These are phyloP conservation scores for Collybia sordida DNA, from an alignment of 768 basidiomycete species.

Conservation along the genomic window DNA sequence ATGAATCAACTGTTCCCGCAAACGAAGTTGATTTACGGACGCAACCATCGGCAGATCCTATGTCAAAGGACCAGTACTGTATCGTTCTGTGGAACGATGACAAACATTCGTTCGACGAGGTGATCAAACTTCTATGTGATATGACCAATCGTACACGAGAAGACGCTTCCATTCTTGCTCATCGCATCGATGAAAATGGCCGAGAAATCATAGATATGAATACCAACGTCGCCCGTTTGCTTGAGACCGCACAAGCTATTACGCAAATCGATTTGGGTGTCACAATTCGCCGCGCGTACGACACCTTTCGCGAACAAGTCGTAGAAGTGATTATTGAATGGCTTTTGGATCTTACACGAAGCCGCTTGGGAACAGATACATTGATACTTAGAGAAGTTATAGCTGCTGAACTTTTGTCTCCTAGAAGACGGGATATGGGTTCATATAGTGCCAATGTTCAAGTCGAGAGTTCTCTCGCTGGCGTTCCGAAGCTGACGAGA, in stretches of 20 bases:
- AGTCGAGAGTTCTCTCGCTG: slow-evolving; percentile 33
- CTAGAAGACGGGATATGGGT: slow-evolving; percentile 53
- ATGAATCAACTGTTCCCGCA: slow-evolving; percentile 67
- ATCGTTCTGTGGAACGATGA: slow-evolving; percentile 96
- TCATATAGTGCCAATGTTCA: slow-evolving; percentile 39
- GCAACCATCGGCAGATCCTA: slow-evolving; percentile 76
- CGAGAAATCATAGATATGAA: slow-evolving; percentile 84
- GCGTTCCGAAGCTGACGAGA: slow-evolving; percentile 44
- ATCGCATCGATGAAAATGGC: slow-evolving; percentile 74
- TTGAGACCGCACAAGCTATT: slow-evolving; percentile 79
- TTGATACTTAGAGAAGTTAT: slow-evolving; percentile 72
- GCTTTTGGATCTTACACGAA: slow-evolving; percentile 78
- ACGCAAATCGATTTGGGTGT: slow-evolving; percentile 90
- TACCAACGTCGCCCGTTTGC: slow-evolving; percentile 46
- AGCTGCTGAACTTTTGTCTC: slow-evolving; percentile 64
- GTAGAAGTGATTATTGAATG: slow-evolving; percentile 83
- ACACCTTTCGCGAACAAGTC: slow-evolving; percentile 87
- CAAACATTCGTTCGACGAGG: slow-evolving; percentile 91
- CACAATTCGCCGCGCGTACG: slow-evolving; percentile 82
- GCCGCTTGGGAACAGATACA: slow-evolving; percentile 65
- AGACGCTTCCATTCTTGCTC: slow-evolving; percentile 56
- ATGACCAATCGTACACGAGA: slow-evolving; percentile 50
- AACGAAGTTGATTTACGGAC: slow-evolving; percentile 70
- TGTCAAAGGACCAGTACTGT: slow-evolving; percentile 77
- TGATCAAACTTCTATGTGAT: slow-evolving; percentile 71